Evolutionary conservation across 495 filamentous ascomycete genomes (phyloP).

Genomic region (Penicillium salamii): DNA sequence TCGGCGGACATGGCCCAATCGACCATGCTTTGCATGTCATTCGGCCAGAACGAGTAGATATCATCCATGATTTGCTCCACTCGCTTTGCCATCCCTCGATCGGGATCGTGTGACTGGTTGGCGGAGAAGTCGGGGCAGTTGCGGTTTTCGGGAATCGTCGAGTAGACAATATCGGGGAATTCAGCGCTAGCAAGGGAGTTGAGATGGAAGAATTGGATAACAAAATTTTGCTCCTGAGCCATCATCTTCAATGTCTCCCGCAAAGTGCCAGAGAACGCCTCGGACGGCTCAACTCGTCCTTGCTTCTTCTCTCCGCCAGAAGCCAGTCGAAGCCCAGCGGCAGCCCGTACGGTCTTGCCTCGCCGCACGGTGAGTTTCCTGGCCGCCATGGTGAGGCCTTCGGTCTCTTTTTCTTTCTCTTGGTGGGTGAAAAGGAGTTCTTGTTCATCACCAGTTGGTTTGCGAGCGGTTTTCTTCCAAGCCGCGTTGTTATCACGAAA

Average conservation of each 20-base stretch:
- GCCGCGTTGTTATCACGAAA: constrained; percentile 74
- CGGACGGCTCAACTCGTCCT: constrained; percentile 68
- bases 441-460: constrained; percentile 77
- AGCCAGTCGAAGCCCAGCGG: constrained; percentile 53
- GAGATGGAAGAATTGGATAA: constrained; percentile 90
- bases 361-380: constrained; percentile 91
- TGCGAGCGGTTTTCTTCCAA: constrained; percentile 81
- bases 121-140: constrained; percentile 64
- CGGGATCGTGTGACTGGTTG: constrained; percentile 75
- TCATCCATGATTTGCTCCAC: constrained; percentile 84
- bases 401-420: constrained; percentile 72
- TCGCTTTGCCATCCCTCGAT: constrained; percentile 74
- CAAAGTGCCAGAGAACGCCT: constrained; percentile 78
- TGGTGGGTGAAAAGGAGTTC: constrained; percentile 86
- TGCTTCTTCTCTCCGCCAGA: constrained; percentile 59
- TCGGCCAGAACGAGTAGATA: constrained; percentile 76
- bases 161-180: constrained; percentile 73
- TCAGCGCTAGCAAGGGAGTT: constrained; percentile 72
- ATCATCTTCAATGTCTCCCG: constrained; percentile 76
- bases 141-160: constrained; percentile 63
- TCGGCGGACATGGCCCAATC: constrained; percentile 81
- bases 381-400: constrained; percentile 70
- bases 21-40: constrained; percentile 73
- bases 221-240: constrained; percentile 89
- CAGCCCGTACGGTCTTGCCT: constrained; percentile 76